Evolutionary conservation across 768 basidiomycete species (phyloP).

Genomic region (Suillus clintonianus): DNA sequence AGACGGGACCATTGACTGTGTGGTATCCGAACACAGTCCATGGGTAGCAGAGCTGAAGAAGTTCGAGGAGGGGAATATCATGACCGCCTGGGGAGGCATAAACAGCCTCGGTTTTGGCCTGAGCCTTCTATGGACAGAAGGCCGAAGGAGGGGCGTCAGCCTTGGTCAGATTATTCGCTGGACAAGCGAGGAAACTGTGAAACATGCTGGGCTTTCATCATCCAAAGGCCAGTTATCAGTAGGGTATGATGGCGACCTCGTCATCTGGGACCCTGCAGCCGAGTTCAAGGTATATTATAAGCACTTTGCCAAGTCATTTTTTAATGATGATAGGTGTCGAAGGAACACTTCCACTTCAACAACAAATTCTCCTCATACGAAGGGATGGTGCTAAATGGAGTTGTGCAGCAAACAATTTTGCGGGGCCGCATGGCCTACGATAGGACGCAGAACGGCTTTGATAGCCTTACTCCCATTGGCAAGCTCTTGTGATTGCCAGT

Average conservation of each 20-base stretch:
- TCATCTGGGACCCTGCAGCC: constrained; percentile 74
- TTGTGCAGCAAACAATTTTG: constrained; percentile 79
- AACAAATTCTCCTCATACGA: constrained; percentile 93
- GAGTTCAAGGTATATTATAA: constrained; percentile 39
- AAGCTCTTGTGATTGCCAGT: constrained; percentile 33
- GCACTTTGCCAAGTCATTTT: not conserved
- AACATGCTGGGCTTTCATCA: constrained; percentile 71
- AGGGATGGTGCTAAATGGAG: constrained; percentile 68
- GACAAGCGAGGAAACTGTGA: constrained; percentile 73
- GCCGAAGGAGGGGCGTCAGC: constrained; percentile 48
- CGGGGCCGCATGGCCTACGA: constrained; percentile 74
- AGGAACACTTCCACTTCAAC: constrained; percentile 79
- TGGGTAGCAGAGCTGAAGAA: constrained; percentile 83
- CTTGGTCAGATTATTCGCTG: constrained; percentile 72
- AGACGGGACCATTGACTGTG: constrained; percentile 85
- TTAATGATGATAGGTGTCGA: constrained; percentile 58
- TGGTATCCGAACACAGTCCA: constrained; percentile 96
- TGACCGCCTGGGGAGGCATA: constrained; percentile 95
- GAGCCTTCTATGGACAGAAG: constrained; percentile 87
- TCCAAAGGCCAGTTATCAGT: constrained; percentile 72
- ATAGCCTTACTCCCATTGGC: constrained; percentile 36
- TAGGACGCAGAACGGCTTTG: constrained; percentile 33
- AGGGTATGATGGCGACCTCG: constrained; percentile 85
- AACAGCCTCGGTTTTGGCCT: constrained; percentile 88
- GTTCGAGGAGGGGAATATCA: constrained; percentile 74